Percentiles rank a stretch among this genome's conserved stretches.
Conservation (phyloP, 495 filamentous ascomycete species). For the Penicillium salamii region DNA sequence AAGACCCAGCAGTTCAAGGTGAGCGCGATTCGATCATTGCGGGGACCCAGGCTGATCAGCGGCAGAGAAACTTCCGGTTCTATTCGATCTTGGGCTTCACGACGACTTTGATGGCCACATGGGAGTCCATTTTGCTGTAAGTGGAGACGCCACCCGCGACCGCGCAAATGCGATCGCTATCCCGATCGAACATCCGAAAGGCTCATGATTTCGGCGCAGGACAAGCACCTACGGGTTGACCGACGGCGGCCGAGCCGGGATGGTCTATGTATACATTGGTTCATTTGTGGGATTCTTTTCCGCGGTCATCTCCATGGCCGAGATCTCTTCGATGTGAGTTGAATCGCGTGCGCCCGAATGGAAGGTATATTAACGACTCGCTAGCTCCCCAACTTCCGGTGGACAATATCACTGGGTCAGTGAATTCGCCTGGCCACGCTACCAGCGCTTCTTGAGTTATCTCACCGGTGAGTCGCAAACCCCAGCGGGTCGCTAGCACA, state of each 20-base stretch:
- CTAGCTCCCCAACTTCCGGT: slow-evolving; percentile 38
- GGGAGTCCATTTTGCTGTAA: slow-evolving; percentile 45
- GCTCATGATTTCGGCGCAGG: slow-evolving; percentile 7
- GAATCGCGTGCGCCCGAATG: not conserved
- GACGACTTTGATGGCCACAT: slow-evolving; percentile 46
- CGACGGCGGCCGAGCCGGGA: slow-evolving; percentile 46
- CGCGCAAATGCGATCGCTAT: no score
- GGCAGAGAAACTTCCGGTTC: slow-evolving; percentile 44
- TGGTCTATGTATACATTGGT: slow-evolving; percentile 47
- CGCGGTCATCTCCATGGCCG: slow-evolving; percentile 42
- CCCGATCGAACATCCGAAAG: not conserved
- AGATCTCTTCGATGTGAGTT: slow-evolving; percentile 45
- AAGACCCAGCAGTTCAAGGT: slow-evolving; percentile 42
- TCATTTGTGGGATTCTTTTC: slow-evolving; percentile 41
- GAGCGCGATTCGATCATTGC: not conserved
- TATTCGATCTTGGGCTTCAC: slow-evolving; percentile 47
- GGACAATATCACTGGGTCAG: slow-evolving; percentile 53
- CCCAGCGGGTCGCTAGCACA: no score
- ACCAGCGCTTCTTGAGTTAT: slow-evolving; percentile 45
- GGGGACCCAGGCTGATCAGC: slow-evolving; percentile 6
- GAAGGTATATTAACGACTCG: not conserved
- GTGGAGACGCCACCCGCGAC: slow-evolving; percentile 2
- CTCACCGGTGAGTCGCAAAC: slow-evolving; percentile 27
- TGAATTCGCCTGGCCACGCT: slow-evolving; percentile 38
- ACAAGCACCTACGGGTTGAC: slow-evolving; percentile 38